These are phyloP conservation scores for Coemansia sp. DNA, from an alignment of 192 early-diverging fungal species.

Conservation along the genomic window DNA sequence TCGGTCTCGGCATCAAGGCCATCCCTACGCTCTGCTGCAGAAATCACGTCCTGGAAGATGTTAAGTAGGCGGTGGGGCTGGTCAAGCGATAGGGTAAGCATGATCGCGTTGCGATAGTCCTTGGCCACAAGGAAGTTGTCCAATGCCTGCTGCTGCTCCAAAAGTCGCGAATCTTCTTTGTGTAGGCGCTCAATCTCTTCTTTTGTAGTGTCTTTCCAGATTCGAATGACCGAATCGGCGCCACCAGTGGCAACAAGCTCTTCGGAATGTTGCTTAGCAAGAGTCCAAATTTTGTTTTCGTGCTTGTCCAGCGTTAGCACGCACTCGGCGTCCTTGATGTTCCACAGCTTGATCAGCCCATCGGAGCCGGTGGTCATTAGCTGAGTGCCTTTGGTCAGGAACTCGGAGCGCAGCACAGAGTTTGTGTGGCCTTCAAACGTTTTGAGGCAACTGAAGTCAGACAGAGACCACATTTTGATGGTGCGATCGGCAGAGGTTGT, in stretches of 20 bases:
- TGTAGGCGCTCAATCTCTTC: conserved; percentile 78
- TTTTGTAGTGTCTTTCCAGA: conserved; percentile 93
- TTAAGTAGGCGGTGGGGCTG: conserved; percentile 82
- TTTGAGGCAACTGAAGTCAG: conserved; percentile 85
- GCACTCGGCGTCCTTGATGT: conserved; percentile 86
- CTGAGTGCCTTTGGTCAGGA: conserved; percentile 85
- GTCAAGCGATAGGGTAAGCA: conserved; percentile 83
- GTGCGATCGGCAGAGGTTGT: conserved; percentile 93
- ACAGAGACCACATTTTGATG: conserved; percentile 91
- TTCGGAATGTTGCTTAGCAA: conserved; percentile 71
- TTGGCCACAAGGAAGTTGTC: conserved; percentile 80
- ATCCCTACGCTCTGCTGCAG: conserved; percentile 32
- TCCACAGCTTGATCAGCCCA: conserved; percentile 96
- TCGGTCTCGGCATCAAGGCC: neutral
- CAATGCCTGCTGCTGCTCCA: conserved; percentile 90
- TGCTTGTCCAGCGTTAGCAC: conserved; percentile 90
- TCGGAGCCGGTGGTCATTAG: conserved; percentile 86
- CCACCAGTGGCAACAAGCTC: conserved; percentile 81
- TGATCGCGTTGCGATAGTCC: conserved; percentile 91
- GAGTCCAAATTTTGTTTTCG: conserved; percentile 93
- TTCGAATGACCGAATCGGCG: conserved; percentile 83
- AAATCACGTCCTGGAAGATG: conserved; percentile 67
- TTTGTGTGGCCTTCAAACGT: conserved; percentile 99
- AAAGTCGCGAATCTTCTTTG: conserved; percentile 59
- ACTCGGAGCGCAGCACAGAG: conserved; percentile 83